These are phyloP conservation scores for Leccinum broughii DNA, from an alignment of 768 basidiomycete genomes.

Conservation along the genomic window DNA sequence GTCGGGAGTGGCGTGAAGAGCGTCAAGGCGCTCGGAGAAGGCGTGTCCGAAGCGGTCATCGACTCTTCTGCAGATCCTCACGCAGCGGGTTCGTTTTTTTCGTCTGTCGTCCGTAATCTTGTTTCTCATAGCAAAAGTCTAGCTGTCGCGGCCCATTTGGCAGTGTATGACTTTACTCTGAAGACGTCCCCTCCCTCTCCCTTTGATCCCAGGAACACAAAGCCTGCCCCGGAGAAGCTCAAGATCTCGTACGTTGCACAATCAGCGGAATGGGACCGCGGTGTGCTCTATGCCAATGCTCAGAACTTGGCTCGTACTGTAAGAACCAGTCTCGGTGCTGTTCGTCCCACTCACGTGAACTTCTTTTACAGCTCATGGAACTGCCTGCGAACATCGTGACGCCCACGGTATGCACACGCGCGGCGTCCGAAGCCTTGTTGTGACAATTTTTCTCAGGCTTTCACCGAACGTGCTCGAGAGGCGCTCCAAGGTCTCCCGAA, in stretches of 20 bases:
- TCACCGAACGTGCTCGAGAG: slow-evolving; percentile 66
- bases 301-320: slow-evolving; percentile 83
- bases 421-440: background rate
- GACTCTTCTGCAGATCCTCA: slow-evolving; percentile 72
- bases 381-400: slow-evolving; percentile 85
- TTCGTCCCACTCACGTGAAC: background rate
- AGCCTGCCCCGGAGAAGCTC: slow-evolving; percentile 51
- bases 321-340: slow-evolving; percentile 16
- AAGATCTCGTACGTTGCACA: slow-evolving; percentile 45
- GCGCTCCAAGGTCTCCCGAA: slow-evolving; percentile 68
- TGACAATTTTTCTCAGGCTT: slow-evolving; percentile 44
- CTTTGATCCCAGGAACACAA: slow-evolving; percentile 61
- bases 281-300: slow-evolving; percentile 69
- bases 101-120: background rate
- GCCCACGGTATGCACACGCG: slow-evolving; percentile 56
- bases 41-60: slow-evolving; percentile 59
- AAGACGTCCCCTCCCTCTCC: slow-evolving; percentile 70
- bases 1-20: slow-evolving; percentile 74
- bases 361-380: slow-evolving; percentile 66
- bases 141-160: slow-evolving; percentile 81
- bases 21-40: slow-evolving; percentile 58
- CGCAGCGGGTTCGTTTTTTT: slow-evolving; percentile 57
- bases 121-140: slow-evolving; percentile 4
- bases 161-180: slow-evolving; percentile 72
- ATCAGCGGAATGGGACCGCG: slow-evolving; percentile 67